Evolutionary conservation across 768 basidiomycete species (phyloP).

Genomic region (Serpula lacrymans): DNA sequence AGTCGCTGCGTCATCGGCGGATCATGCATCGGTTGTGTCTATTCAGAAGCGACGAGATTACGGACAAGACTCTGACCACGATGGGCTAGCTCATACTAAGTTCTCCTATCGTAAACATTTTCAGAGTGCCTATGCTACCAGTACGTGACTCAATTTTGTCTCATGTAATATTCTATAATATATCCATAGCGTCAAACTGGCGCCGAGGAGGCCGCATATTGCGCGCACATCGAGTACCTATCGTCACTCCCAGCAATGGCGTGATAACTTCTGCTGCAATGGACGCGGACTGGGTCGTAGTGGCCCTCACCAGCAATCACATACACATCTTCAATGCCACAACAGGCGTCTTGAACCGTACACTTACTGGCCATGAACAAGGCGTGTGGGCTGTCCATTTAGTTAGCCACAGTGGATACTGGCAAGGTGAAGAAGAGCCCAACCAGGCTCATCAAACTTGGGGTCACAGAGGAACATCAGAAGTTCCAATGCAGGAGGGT

Average conservation of each 20-base stretch:
- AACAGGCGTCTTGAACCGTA: constrained; percentile 72
- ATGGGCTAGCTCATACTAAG: constrained; percentile 7
- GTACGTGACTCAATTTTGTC: constrained; percentile 36
- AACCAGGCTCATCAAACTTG: neutral
- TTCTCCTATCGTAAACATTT: constrained; percentile 72
- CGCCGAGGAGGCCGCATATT: constrained; percentile 69
- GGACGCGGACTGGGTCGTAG: constrained; percentile 79
- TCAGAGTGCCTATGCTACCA: constrained; percentile 66
- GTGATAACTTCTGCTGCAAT: constrained; percentile 88
- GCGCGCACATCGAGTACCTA: constrained; percentile 54
- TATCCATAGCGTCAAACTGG: constrained; percentile 70
- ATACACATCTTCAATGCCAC: constrained; percentile 83
- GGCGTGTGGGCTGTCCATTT: constrained; percentile 95
- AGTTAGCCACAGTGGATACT: constrained; percentile 61
- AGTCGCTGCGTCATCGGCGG: constrained; percentile 34
- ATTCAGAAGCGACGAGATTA: no score
- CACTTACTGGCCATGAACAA: constrained; percentile 77
- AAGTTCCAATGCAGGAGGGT: no score
- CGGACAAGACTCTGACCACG: no score
- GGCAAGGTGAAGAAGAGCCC: constrained; percentile 20
- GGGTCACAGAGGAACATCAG: neutral
- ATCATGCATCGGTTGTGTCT: constrained; percentile 39
- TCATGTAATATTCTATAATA: constrained; percentile 5
- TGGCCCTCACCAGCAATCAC: constrained; percentile 81
- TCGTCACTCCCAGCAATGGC: constrained; percentile 43